Evolutionary conservation across 345 rosid genomes (phyloP).

Genomic region (Syzygium grande): DNA sequence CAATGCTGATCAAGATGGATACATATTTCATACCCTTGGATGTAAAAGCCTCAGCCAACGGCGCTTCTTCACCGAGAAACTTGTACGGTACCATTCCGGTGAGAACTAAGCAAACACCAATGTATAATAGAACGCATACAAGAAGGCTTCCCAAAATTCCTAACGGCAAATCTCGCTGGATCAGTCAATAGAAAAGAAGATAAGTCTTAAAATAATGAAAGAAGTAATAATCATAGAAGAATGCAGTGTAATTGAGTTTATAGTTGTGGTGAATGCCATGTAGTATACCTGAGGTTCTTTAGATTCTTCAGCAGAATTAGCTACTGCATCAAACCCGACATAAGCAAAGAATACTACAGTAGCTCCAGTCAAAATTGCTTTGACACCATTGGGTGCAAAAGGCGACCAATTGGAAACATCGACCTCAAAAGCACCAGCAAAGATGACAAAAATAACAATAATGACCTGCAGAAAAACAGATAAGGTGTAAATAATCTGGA

Average conservation of each 20-base stretch:
- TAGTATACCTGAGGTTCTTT: constrained; percentile 72
- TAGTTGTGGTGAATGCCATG: neutral
- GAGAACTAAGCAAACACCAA: constrained; percentile 83
- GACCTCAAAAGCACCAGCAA: constrained; percentile 76
- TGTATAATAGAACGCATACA: constrained; percentile 57
- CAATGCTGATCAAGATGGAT: constrained; percentile 73
- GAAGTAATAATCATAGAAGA: neutral
- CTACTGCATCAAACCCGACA: constrained; percentile 97
- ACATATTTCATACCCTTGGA: constrained; percentile 83
- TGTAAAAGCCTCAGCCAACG: constrained; percentile 72
- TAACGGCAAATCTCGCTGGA: constrained; percentile 84
- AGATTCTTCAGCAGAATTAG: constrained; percentile 95
- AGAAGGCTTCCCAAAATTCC: constrained; percentile 91
- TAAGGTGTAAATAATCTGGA: neutral
- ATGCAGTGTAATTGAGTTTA: neutral
- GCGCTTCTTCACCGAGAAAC: constrained; percentile 84
- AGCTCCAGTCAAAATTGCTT: constrained; percentile 78
- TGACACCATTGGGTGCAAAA: constrained; percentile 78
- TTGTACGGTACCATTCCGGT: constrained; percentile 94
- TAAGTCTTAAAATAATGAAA: neutral
- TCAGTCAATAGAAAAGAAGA: constrained; percentile 4
- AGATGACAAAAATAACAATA: constrained; percentile 73
- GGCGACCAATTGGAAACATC: constrained; percentile 91
- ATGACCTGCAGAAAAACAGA: constrained; percentile 41
- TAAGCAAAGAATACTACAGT: constrained; percentile 94